These are phyloP conservation scores for Phytophthora crassamura DNA, from an alignment of 352 stramenopile genomes.

Conservation along the genomic window DNA sequence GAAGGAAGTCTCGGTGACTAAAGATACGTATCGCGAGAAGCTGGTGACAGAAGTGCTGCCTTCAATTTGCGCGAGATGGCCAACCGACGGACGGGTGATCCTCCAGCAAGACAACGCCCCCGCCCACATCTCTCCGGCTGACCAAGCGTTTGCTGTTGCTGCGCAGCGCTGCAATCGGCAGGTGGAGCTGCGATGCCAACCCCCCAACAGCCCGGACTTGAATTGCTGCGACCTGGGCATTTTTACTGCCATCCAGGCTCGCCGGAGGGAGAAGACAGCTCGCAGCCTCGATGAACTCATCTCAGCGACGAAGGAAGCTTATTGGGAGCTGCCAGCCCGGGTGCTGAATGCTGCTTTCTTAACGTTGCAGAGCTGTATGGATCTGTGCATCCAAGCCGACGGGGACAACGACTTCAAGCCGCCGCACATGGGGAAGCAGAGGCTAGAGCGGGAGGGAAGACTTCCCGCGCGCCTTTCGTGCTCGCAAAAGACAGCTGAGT, in stretches of 20 bases:
- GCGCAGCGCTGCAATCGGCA: not conserved
- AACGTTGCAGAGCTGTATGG: too few relatives aligned
- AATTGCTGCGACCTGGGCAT: not conserved
- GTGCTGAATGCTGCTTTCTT: too few relatives aligned
- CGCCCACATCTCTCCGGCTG: too few relatives aligned
- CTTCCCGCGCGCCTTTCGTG: too few relatives aligned
- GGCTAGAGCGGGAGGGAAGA: too few relatives aligned
- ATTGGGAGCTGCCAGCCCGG: too few relatives aligned
- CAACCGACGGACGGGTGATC: not conserved
- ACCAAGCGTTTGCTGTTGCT: not conserved
- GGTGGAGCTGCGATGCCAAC: not conserved
- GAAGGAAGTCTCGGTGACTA: not conserved
- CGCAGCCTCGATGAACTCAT: not conserved
- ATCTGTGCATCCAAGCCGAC: too few relatives aligned
- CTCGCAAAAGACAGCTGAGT: too few relatives aligned
- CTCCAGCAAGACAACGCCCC: conserved; percentile 7
- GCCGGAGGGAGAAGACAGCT: not conserved
- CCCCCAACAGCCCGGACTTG: conserved; percentile 3
- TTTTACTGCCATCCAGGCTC: not conserved
- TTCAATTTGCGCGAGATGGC: not conserved
- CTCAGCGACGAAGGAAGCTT: not conserved
- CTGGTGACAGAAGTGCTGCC: not conserved
- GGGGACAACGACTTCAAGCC: too few relatives aligned
- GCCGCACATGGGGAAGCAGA: too few relatives aligned
- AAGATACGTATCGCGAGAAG: not conserved